Conservation (phyloP, 805 yeast species). For the Lipomyces japonicus region DNA sequence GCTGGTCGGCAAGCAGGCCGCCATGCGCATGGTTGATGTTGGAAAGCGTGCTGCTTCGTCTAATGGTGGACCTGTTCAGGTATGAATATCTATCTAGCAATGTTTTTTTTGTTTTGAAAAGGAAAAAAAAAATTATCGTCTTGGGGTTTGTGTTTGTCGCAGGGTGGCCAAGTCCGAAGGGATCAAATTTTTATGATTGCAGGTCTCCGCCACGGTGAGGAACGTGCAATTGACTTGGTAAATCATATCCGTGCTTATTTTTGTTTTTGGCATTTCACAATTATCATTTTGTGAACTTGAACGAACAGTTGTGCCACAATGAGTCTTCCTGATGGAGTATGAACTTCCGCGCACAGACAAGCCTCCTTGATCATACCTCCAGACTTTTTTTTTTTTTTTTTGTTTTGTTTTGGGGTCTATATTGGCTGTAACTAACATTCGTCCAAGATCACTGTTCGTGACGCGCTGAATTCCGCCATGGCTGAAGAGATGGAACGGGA, state of each 20-base stretch:
- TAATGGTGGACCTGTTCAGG: constrained; percentile 35
- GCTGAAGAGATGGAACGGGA: constrained; percentile 98
- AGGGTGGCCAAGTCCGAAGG: too few species aligned
- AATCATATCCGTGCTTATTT: too few species aligned
- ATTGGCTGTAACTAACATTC: too few species aligned
- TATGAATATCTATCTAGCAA: constrained; percentile 21
- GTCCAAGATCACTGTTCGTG: constrained; percentile 81
- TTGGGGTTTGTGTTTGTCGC: too few species aligned
- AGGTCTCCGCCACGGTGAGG: too few species aligned
- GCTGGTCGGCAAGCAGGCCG: constrained; percentile 34
- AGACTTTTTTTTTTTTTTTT: neutral
- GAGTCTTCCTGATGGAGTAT: too few species aligned
- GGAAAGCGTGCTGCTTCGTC: constrained; percentile 33
- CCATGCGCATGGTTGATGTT: constrained; percentile 34
- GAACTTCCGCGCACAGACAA: too few species aligned
- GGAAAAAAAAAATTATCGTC: neutral
- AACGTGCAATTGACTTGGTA: too few species aligned
- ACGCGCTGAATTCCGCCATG: constrained; percentile 89
- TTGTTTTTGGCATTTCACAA: too few species aligned
- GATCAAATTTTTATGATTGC: neutral
- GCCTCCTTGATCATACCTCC: too few species aligned
- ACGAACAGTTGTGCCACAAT: too few species aligned
- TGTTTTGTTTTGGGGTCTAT: neutral
- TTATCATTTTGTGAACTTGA: too few species aligned
- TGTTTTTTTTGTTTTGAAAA: neutral